phyloP scores from a whole-genome alignment of 2,329 filamentous ascomycete genomes.

The Ceratocystis eucalypticola region DNA sequence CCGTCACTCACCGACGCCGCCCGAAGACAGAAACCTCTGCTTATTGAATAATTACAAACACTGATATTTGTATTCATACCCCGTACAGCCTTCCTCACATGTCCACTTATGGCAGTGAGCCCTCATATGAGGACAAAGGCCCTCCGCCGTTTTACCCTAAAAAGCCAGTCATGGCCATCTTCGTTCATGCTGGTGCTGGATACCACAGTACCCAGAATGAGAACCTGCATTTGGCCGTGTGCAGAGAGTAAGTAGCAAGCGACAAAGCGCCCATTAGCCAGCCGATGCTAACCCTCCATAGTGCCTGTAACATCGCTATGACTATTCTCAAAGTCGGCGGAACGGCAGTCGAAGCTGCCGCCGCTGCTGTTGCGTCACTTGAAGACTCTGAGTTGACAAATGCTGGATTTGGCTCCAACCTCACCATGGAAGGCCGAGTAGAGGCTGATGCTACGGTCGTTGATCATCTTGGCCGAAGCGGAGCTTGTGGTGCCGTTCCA shows the following conservation, averaged over 20 bases:
- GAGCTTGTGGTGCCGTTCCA: constrained; percentile 79
- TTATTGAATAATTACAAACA: constrained; percentile 5
- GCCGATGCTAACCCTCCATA: background rate
- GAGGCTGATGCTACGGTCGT: constrained; percentile 93
- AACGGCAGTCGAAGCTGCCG: constrained; percentile 74
- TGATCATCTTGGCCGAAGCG: constrained; percentile 80
- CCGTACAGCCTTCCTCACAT: background rate
- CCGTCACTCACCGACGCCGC: background rate
- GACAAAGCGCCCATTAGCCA: constrained; percentile 10
- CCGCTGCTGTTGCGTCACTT: constrained; percentile 72
- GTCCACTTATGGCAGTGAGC: constrained; percentile 5
- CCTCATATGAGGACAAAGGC: background rate
- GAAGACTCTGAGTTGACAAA: constrained; percentile 96
- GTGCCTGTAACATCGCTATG: constrained; percentile 17
- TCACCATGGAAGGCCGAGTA: constrained; percentile 78
- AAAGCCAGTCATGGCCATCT: constrained; percentile 55
- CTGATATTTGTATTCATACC: constrained; percentile 5
- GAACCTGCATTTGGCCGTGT: constrained; percentile 67
- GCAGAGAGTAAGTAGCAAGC: constrained; percentile 60
- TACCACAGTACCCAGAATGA: constrained; percentile 87
- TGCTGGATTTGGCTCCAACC: constrained; percentile 87
- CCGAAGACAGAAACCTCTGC: background rate
- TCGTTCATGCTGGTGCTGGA: constrained; percentile 88
- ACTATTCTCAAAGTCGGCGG: constrained; percentile 58
- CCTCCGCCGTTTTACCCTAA: background rate